Conservation (phyloP, 768 basidiomycete genomes). For the Boletus vinaceobasis region DNA sequence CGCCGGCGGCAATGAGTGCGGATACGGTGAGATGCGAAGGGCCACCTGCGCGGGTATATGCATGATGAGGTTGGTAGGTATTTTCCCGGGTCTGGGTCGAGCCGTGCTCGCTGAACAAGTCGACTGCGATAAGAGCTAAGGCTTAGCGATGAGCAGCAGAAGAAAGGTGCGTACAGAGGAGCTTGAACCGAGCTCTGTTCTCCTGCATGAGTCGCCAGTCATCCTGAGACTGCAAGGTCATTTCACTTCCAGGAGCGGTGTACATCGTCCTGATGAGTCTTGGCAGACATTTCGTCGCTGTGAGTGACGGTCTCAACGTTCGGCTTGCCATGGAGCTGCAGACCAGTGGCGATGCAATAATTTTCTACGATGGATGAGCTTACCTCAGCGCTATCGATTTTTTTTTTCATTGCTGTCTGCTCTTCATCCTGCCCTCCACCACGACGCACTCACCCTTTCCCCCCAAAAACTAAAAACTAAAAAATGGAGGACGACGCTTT, state of each 20-base stretch:
- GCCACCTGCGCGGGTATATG: slow-evolving; percentile 56
- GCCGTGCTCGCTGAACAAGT: slow-evolving; percentile 67
- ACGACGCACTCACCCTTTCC: slow-evolving; percentile 28
- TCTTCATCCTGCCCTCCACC: slow-evolving; percentile 27
- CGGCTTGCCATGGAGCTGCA: slow-evolving; percentile 25
- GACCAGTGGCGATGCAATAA: slow-evolving; percentile 30
- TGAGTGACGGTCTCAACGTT: slow-evolving; percentile 21
- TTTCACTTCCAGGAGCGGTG: slow-evolving; percentile 27
- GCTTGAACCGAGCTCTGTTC: slow-evolving; percentile 51
- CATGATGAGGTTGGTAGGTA: slow-evolving; percentile 70
- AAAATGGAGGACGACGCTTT: slow-evolving; percentile 83
- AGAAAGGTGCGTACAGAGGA: slow-evolving; percentile 46
- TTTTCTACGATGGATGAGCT: slow-evolving; percentile 32
- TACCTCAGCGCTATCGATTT: slow-evolving; percentile 54
- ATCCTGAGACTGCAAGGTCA: slow-evolving; percentile 42
- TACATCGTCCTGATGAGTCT: slow-evolving; percentile 27
- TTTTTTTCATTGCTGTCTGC: slow-evolving; percentile 23
- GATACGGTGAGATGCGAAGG: slow-evolving; percentile 75
- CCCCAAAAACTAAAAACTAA: slow-evolving; percentile 36
- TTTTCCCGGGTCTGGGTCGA: slow-evolving; percentile 69
- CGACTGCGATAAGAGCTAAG: slow-evolving; percentile 40
- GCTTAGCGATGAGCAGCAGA: slow-evolving; percentile 4
- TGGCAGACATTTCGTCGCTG: slow-evolving; percentile 23
- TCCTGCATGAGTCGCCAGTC: slow-evolving; percentile 68
- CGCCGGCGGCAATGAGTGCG: slow-evolving; percentile 86